Percentiles rank a stretch among this genome's conserved stretches.
phyloP scores from a whole-genome alignment of 441 rosid genomes.

The Viola pubescens region DNA sequence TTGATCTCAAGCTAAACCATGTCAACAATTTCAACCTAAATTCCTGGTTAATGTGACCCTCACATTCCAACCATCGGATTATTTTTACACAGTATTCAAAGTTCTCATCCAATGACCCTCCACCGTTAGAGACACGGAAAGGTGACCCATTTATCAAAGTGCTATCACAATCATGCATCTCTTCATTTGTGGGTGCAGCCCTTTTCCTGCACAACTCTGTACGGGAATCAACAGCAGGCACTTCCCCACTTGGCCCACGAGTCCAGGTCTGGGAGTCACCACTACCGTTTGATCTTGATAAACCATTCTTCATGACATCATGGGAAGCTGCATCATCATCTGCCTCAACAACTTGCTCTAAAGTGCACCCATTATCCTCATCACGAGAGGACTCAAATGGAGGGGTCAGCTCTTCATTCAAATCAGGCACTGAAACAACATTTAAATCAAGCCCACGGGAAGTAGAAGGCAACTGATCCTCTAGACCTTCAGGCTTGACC shows the following conservation, averaged over 20 bases:
- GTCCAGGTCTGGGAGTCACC: conserved; percentile 52
- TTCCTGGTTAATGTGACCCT: conserved; percentile 67
- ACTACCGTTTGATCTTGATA: conserved; percentile 61
- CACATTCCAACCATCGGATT: conserved; percentile 79
- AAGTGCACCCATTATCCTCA: conserved; percentile 74
- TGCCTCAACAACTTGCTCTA: conserved; percentile 53
- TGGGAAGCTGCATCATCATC: conserved; percentile 80
- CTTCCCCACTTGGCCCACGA: conserved; percentile 41
- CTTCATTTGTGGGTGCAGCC: conserved; percentile 41
- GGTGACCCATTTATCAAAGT: conserved; percentile 68
- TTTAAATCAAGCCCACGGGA: conserved; percentile 72
- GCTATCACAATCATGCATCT: conserved; percentile 80
- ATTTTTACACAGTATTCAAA: conserved; percentile 83
- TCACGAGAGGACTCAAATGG: conserved; percentile 76
- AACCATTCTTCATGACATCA: conserved; percentile 43
- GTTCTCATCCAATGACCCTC: conserved; percentile 67
- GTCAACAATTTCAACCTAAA: conserved; percentile 87
- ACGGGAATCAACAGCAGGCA: conserved; percentile 51
- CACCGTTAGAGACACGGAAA: conserved; percentile 34
- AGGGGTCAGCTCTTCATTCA: conserved; percentile 87
- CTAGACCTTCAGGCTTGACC: conserved; percentile 29
- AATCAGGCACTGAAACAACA: conserved; percentile 75
- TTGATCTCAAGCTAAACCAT: conserved; percentile 92
- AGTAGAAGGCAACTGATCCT: conserved; percentile 37
- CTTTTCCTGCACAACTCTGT: conserved; percentile 55